Base-by-base conservation (phyloP, 148 eudicot species). In the Rhododendron henanense region DNA sequence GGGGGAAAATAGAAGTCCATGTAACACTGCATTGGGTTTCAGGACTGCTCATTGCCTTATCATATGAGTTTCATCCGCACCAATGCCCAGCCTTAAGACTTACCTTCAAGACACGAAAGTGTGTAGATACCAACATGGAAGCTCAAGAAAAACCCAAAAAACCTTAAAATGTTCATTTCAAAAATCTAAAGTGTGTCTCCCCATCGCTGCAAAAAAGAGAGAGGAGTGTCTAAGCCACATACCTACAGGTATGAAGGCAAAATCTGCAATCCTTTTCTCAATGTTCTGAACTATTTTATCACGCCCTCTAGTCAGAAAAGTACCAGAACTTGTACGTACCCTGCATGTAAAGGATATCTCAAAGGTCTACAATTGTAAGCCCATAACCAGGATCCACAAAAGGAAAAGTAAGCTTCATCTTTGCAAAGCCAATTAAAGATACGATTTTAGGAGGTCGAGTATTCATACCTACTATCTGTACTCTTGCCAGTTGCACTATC, bases 261-360 rank as follows among this genome's bases (percentile, higher is more conserved):
- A 95, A 90, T 96, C 99, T 85, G 99, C 99, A 88, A 96, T 93
- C 88, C 96, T 92, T 87, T 95, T 93, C 91, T 96, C 99, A 63
- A 96, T 94, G 45, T 79, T 83, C 88, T 91, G 84, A 79, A 95
- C 86, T 81, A 87, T 87, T 81, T 94, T 95, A 89, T 96, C 99
- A 81, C 92, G 91, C 73, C 98, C 99, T 91, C 98, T 89, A 41
- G 88, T 73, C 82, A 96, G 93, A 89, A 96, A 96, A 83, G 96
- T 96, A 67, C 99, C 99, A 80, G 98, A 96, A 87, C 99, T 96
- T 31, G 99, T 96, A 37, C 99, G 95, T 35, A 96, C 97, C 91
- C 98, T 95, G 87, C 84, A 93, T 79, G 71, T 25, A 65, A 73
- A 83, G 33, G n/a, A 13, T 76, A 48, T 8, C 41, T 44, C 78